Percentiles rank a stretch among this genome's conserved stretches.
phyloP scores from a whole-genome alignment of 495 filamentous ascomycete genomes.

The Talaromyces stipitatus region DNA sequence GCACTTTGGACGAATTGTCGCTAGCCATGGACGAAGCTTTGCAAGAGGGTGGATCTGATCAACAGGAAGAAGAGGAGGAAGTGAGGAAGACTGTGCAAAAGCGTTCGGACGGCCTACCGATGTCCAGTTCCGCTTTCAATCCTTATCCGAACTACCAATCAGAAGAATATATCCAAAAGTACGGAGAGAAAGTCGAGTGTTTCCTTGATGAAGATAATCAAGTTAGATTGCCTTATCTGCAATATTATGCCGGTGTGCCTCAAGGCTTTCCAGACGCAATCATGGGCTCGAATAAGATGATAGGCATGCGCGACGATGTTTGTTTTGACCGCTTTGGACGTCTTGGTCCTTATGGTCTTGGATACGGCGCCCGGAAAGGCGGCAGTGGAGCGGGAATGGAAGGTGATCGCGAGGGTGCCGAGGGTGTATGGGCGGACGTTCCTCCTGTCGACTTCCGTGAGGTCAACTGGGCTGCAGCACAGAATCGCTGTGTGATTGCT shows the following conservation, averaged over 20 bases:
- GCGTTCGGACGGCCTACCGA: conserved; percentile 13
- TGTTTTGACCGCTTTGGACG: conserved; percentile 92
- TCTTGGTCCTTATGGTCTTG: conserved; percentile 82
- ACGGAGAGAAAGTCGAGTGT: conserved; percentile 63
- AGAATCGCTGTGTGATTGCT: conserved; percentile 57
- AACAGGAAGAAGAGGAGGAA: conserved; percentile 23
- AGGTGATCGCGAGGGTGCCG: conserved; percentile 67
- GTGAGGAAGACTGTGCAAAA: background rate
- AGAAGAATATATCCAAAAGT: conserved; percentile 46
- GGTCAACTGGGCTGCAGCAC: conserved; percentile 68
- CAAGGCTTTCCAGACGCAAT: conserved; percentile 74
- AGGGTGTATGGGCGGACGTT: conserved; percentile 61
- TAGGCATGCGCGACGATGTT: conserved; percentile 76
- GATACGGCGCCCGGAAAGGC: conserved; percentile 68
- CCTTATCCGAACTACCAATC: conserved; percentile 64
- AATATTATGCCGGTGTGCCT: conserved; percentile 65
- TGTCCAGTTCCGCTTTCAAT: conserved; percentile 53
- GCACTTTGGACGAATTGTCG: conserved; percentile 17
- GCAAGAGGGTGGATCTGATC: conserved; percentile 8
- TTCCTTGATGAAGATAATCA: conserved; percentile 60
- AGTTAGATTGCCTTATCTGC: conserved; percentile 57
- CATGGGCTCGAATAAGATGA: conserved; percentile 71
- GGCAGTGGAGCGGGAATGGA: conserved; percentile 76
- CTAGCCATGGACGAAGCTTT: conserved; percentile 10
- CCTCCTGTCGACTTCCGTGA: conserved; percentile 65